Evolutionary conservation across 805 yeast genomes (phyloP).

Genomic region (Jamesozyma lodderae): DNA sequence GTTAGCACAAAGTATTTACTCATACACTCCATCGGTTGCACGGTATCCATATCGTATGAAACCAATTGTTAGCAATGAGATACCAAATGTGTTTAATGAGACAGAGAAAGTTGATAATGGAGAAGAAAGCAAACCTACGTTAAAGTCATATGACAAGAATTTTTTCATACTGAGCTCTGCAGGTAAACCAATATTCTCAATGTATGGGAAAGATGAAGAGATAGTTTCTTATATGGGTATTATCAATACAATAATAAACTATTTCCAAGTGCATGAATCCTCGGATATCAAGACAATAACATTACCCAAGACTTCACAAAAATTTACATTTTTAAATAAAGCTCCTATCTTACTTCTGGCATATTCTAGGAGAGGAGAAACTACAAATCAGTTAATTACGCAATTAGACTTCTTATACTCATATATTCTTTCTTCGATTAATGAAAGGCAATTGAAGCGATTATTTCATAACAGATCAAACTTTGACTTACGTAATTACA

Average conservation of each 20-base stretch:
- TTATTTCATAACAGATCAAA: conserved; percentile 65
- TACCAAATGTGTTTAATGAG: conserved; percentile 20
- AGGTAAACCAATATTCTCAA: conserved; percentile 80
- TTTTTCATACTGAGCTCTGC: conserved; percentile 74
- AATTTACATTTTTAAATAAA: conserved; percentile 50
- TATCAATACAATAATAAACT: conserved; percentile 67
- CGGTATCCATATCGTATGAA: conserved; percentile 3
- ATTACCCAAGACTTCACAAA: conserved; percentile 8
- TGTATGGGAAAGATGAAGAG: conserved; percentile 58
- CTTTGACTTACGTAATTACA: conserved; percentile 60
- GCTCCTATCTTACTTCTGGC: conserved; percentile 70
- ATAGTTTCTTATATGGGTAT: conserved; percentile 69
- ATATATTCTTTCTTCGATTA: conserved; percentile 70
- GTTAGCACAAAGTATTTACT: conserved; percentile 17
- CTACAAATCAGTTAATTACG: conserved; percentile 40
- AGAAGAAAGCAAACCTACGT: neutral
- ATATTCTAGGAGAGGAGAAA: conserved; percentile 47
- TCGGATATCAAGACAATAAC: conserved; percentile 40
- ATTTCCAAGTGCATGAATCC: conserved; percentile 42
- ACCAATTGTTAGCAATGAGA: conserved; percentile 24
- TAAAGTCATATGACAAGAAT: conserved; percentile 40
- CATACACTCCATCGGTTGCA: conserved; percentile 11
- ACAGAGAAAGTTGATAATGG: neutral
- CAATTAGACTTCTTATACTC: conserved; percentile 70
- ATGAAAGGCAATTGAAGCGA: conserved; percentile 66